Conservation (phyloP, 495 filamentous ascomycete genomes). For the Wilcoxina mikolae region DNA sequence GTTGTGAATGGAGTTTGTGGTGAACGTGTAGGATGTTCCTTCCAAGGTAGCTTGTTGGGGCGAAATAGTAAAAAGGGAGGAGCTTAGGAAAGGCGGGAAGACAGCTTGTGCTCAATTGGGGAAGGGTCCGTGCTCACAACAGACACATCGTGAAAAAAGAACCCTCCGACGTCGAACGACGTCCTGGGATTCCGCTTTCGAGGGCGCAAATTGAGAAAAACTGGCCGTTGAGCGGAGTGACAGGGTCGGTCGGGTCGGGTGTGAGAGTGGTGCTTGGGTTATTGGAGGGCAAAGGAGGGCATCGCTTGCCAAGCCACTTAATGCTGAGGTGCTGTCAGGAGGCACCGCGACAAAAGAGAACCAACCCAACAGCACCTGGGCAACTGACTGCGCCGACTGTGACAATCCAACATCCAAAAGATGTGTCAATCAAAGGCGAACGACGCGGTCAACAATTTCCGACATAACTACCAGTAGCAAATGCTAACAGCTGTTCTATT, state of each 20-base stretch:
- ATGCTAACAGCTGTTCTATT: no score
- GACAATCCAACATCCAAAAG: no score
- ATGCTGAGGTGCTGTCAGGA: no score
- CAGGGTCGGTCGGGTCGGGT: not conserved
- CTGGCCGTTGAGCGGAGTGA: not conserved
- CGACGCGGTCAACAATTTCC: no score
- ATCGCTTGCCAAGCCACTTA: no score
- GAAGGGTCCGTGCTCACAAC: conserved; percentile 4
- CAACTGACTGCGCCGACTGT: no score
- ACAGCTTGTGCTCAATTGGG: not conserved
- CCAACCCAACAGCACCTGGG: no score
- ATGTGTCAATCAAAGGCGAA: no score
- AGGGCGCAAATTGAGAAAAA: not conserved
- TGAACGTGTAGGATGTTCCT: not conserved
- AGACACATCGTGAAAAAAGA: not conserved
- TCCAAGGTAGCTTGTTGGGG: not conserved
- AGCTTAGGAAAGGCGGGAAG: not conserved
- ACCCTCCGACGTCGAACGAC: not conserved
- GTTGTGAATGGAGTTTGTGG: not conserved
- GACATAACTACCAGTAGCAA: no score
- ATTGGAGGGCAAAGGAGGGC: no score
- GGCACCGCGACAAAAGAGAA: no score
- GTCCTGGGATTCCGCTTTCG: not conserved
- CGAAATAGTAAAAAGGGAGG: conserved; percentile 1
- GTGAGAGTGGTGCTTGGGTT: not conserved